Percentiles rank a stretch among this genome's conserved stretches.
These are phyloP conservation scores for Cladosporium phlei DNA, from an alignment of 2,329 filamentous ascomycete species.

Conservation along the genomic window DNA sequence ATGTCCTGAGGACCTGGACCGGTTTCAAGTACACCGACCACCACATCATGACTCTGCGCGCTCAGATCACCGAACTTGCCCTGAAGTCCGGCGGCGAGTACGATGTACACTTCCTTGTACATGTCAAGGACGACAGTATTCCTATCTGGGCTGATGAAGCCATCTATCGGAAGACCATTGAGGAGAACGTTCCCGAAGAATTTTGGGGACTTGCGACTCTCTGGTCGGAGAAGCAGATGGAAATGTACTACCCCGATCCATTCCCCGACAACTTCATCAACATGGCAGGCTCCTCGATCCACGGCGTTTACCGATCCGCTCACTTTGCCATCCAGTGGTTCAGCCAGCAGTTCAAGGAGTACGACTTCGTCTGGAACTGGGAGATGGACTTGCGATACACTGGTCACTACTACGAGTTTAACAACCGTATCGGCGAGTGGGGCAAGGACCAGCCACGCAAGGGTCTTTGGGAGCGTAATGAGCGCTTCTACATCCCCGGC, in stretches of 20 bases:
- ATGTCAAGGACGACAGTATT: slow-evolving; percentile 71
- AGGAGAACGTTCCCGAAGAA: slow-evolving; percentile 69
- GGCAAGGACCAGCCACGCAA: slow-evolving; percentile 64
- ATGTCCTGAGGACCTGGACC: slow-evolving; percentile 80
- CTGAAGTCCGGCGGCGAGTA: slow-evolving; percentile 81
- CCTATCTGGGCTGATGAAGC: slow-evolving; percentile 74
- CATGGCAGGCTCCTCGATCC: slow-evolving; percentile 61
- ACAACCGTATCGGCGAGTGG: slow-evolving; percentile 61
- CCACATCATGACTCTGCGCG: slow-evolving; percentile 73
- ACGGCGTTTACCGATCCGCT: slow-evolving; percentile 76
- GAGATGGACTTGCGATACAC: slow-evolving; percentile 80
- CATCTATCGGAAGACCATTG: slow-evolving; percentile 62
- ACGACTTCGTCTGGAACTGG: slow-evolving; percentile 71
- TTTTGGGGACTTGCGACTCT: slow-evolving; percentile 84
- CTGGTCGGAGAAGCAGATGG: slow-evolving; percentile 94
- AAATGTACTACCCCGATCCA: slow-evolving; percentile 80
- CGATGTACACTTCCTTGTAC: slow-evolving; percentile 77
- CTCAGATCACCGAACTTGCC: slow-evolving; percentile 76
- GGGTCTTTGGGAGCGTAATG: slow-evolving; percentile 68
- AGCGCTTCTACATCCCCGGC: slow-evolving; percentile 67
- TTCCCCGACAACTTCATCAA: slow-evolving; percentile 69
- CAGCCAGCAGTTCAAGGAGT: slow-evolving; percentile 46
- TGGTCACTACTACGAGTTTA: slow-evolving; percentile 78
- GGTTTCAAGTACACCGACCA: slow-evolving; percentile 74
- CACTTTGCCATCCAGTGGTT: slow-evolving; percentile 51